Evolutionary conservation across 106 monocot genomes (phyloP).

Genomic region (Posidonia australis): DNA sequence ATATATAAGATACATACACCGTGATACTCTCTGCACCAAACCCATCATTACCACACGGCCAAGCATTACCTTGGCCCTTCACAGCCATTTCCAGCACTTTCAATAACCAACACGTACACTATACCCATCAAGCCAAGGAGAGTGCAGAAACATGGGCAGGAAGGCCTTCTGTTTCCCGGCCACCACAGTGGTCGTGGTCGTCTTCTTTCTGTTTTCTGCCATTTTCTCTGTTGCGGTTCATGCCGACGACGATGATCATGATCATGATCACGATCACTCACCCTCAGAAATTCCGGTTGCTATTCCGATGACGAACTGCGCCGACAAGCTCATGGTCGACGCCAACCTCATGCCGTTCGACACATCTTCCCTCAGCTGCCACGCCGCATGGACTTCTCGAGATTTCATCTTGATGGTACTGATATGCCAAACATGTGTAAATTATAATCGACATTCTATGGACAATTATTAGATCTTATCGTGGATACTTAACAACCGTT

Average conservation of each 20-base stretch:
- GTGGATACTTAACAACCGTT: background rate
- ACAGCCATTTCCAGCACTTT: too few relatives aligned
- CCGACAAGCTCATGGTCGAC: background rate
- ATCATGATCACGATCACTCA: background rate
- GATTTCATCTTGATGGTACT: constrained; percentile 12
- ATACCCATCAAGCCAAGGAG: too few relatives aligned
- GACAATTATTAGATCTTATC: background rate
- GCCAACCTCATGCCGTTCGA: constrained; percentile 2
- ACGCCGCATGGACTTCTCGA: background rate
- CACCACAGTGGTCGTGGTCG: background rate
- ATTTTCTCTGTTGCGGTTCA: background rate
- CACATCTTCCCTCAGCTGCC: constrained; percentile 9
- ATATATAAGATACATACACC: too few relatives aligned
- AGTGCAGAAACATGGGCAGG: background rate
- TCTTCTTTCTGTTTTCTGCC: background rate
- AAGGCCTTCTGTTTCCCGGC: background rate
- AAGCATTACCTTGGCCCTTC: too few relatives aligned
- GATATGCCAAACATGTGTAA: background rate
- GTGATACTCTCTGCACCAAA: too few relatives aligned
- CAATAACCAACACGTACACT: too few relatives aligned
- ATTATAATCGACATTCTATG: background rate
- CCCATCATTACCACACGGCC: too few relatives aligned
- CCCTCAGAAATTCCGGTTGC: background rate
- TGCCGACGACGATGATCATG: background rate
- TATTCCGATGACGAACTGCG: background rate